phyloP scores from a whole-genome alignment of 805 yeast species.

The Hyphopichia homilentoma region DNA sequence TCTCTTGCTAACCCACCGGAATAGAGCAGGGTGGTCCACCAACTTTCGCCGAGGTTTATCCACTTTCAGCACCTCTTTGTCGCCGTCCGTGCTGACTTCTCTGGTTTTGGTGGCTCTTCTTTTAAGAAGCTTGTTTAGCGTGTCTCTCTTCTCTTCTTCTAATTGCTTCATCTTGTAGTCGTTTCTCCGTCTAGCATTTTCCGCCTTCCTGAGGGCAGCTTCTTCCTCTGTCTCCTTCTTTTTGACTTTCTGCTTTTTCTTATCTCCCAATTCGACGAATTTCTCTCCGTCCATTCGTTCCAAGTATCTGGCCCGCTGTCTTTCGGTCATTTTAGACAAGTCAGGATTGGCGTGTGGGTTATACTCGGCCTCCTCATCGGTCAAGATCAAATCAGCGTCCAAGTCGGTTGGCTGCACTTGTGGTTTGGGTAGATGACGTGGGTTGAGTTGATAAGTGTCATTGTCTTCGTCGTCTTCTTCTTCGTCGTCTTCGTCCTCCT shows the following conservation, averaged over 20 bases:
- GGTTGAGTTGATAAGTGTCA: constrained; percentile 3
- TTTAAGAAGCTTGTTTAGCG: constrained; percentile 79
- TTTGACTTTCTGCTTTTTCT: constrained; percentile 37
- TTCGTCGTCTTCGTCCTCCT: constrained; percentile 30
- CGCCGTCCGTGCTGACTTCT: constrained; percentile 30
- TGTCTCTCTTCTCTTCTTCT: constrained; percentile 92
- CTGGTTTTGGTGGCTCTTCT: constrained; percentile 76
- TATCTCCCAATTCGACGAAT: constrained; percentile 28
- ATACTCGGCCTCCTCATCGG: constrained; percentile 43
- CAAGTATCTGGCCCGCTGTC: constrained; percentile 46
- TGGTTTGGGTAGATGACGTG: constrained; percentile 9
- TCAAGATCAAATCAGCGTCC: constrained; percentile 32
- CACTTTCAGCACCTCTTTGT: constrained; percentile 12
- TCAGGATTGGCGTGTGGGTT: constrained; percentile 41
- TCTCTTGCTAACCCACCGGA: constrained; percentile 38
- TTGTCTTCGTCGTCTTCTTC: constrained; percentile 21
- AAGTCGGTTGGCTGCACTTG: constrained; percentile 25
- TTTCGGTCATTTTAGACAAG: constrained; percentile 48
- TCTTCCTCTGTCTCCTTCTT: constrained; percentile 78
- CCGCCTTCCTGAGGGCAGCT: constrained; percentile 74
- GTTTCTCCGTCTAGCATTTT: constrained; percentile 82
- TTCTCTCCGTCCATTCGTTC: constrained; percentile 16
- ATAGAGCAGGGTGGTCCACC: constrained; percentile 43
- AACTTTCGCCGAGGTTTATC: constrained; percentile 41
- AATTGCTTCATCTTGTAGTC: constrained; percentile 76